phyloP scores from a whole-genome alignment of 2,329 filamentous ascomycete species.

The Calonectria fujianensis region DNA sequence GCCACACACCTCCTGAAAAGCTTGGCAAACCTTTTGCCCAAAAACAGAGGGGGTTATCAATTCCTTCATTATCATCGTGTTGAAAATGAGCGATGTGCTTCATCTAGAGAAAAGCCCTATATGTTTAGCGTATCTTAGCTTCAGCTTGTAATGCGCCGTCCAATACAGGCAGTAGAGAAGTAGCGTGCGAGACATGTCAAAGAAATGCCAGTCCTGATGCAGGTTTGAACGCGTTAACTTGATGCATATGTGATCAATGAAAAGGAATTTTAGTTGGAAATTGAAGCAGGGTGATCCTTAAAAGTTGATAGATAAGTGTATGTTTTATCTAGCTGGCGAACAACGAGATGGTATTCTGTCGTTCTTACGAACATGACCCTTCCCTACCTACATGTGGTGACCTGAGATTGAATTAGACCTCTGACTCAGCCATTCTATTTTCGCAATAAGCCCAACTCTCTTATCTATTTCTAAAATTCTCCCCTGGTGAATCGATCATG shows the following conservation, averaged over 20 bases:
- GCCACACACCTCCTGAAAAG: not conserved
- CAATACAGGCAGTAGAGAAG: not conserved
- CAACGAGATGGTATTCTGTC: not conserved
- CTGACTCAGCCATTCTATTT: not conserved
- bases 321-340: not conserved
- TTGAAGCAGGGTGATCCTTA: not conserved
- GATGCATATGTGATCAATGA: not conserved
- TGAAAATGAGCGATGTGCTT: not conserved
- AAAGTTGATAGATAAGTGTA: not conserved
- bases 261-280: not conserved
- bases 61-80: not conserved
- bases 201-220: not conserved
- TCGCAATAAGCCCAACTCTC: not conserved
- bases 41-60: not conserved
- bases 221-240: not conserved
- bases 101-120: not conserved
- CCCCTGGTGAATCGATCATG: not conserved
- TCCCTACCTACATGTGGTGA: not conserved
- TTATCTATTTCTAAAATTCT: constrained; percentile 4
- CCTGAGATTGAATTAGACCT: not conserved
- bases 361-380: not conserved
- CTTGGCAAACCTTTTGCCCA: not conserved
- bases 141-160: too few species aligned
- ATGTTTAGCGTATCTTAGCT: not conserved
- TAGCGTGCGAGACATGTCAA: too few species aligned